phyloP scores from a whole-genome alignment of 768 basidiomycete genomes.

The Glaciozyma antarctica region DNA sequence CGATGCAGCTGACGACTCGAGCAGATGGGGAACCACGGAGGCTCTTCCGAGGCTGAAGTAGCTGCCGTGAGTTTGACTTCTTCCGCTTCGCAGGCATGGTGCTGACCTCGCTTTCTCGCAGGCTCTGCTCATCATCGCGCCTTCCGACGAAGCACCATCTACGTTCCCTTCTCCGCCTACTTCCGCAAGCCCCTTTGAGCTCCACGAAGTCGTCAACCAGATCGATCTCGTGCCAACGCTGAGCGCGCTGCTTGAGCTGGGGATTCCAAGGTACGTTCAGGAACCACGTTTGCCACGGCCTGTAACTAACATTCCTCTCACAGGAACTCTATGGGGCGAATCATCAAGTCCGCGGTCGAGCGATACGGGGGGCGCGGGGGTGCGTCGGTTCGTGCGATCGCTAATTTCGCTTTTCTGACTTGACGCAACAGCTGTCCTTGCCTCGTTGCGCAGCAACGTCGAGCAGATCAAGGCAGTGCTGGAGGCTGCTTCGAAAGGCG shows the following conservation, averaged over 20 bases:
- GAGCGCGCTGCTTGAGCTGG: constrained; percentile 77
- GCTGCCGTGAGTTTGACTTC: constrained; percentile 37
- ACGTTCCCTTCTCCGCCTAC: accelerated
- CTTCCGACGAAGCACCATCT: background rate
- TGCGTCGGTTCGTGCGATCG: background rate
- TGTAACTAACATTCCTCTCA: too few relatives aligned
- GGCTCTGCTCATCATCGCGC: constrained; percentile 18
- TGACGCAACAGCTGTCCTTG: constrained; percentile 15
- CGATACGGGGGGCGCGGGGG: constrained; percentile 49
- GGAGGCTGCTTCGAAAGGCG: constrained; percentile 54
- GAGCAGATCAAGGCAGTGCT: constrained; percentile 67
- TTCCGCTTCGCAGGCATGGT: background rate
- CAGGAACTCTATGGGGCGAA: constrained; percentile 53
- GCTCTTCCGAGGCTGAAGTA: constrained; percentile 64
- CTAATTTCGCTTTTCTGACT: background rate
- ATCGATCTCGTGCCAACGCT: constrained; percentile 84
- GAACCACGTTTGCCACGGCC: background rate
- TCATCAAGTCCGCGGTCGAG: constrained; percentile 80
- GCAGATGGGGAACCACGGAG: constrained; percentile 75
- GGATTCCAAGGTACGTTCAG: constrained; percentile 52
- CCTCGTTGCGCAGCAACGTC: constrained; percentile 59
- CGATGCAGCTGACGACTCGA: background rate
- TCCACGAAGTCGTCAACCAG: constrained; percentile 61
- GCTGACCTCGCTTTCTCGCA: constrained; percentile 41
- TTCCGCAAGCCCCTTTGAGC: constrained; percentile 8